phyloP scores from a whole-genome alignment of 495 filamentous ascomycete species.

The Saxophila tyrrhenica region DNA sequence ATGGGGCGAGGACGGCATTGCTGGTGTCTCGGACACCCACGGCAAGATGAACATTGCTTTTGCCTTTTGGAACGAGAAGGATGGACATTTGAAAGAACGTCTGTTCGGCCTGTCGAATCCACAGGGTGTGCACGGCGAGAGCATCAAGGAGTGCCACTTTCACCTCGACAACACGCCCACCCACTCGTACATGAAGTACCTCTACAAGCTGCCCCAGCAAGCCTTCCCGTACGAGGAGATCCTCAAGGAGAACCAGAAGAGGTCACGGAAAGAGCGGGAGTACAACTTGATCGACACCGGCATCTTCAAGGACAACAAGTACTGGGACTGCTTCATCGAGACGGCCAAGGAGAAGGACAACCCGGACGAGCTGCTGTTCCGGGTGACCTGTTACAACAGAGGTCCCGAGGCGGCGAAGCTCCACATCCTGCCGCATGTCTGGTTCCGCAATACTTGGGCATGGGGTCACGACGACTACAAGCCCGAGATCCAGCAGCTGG shows the following conservation, averaged over 20 bases:
- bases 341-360: conserved; percentile 85
- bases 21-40: conserved; percentile 86
- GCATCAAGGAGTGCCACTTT: conserved; percentile 91
- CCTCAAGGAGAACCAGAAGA: conserved; percentile 67
- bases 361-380: conserved; percentile 83
- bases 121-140: conserved; percentile 92
- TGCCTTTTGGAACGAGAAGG: conserved; percentile 94
- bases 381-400: conserved; percentile 90
- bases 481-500: conserved; percentile 55
- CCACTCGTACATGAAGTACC: conserved; percentile 97
- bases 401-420: conserved; percentile 80
- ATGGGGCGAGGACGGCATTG: conserved; percentile 97
- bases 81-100: conserved; percentile 87
- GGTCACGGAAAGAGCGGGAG: conserved; percentile 63
- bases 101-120: conserved; percentile 91
- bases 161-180: conserved; percentile 87
- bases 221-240: conserved; percentile 86
- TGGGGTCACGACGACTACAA: conserved; percentile 79
- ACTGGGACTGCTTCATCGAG: conserved; percentile 97
- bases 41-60: conserved; percentile 85
- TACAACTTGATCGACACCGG: conserved; percentile 89
- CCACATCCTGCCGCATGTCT: conserved; percentile 89
- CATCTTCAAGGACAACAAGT: conserved; percentile 80
- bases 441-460: conserved; percentile 94
- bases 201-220: conserved; percentile 92